These are phyloP conservation scores for Akanthomyces dipterigenus DNA, from an alignment of 2,329 filamentous ascomycete genomes.

Conservation along the genomic window DNA sequence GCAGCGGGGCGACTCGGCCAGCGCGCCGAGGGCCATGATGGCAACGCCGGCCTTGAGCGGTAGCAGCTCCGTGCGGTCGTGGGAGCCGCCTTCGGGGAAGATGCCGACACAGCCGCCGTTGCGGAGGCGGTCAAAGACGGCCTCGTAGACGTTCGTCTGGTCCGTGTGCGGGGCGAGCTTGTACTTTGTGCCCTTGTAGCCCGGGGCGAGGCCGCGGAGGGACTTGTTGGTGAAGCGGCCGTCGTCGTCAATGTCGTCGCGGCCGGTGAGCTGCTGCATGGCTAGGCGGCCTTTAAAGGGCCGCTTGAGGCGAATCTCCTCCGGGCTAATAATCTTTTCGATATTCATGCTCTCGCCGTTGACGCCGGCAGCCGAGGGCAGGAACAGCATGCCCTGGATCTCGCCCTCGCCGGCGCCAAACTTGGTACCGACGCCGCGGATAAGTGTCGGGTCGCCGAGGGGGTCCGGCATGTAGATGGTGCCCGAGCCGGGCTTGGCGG, in stretches of 20 bases:
- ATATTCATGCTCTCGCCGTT: conserved; percentile 79
- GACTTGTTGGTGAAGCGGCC: conserved; percentile 54
- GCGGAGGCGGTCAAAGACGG: conserved; percentile 78
- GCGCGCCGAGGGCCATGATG: conserved; percentile 90
- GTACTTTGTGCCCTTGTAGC: conserved; percentile 72
- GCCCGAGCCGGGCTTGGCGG: conserved; percentile 71
- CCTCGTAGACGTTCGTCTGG: conserved; percentile 87
- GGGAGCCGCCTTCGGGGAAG: conserved; percentile 93
- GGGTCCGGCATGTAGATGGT: conserved; percentile 86
- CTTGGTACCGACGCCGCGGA: conserved; percentile 73
- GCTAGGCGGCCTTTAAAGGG: conserved; percentile 73
- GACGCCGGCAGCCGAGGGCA: conserved; percentile 74
- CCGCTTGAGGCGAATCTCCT: conserved; percentile 81
- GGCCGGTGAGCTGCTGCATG: conserved; percentile 73
- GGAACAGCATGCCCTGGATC: conserved; percentile 74
- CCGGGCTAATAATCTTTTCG: conserved; percentile 67
- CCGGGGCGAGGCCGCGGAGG: conserved; percentile 46
- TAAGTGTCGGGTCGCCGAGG: conserved; percentile 71
- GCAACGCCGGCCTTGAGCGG: conserved; percentile 94
- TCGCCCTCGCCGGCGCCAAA: conserved; percentile 69
- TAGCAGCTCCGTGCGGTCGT: conserved; percentile 85
- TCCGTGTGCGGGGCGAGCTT: conserved; percentile 90
- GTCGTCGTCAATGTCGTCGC: conserved; percentile 62
- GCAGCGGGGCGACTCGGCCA: conserved; percentile 79
- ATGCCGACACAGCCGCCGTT: conserved; percentile 88